Conservation (phyloP, 306 rosid species). For the Cucumis sativus region Cucumber_9930_V3 NC_026657.2:33299001-33299500, state of each 20-base stretch:
- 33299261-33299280: neutral
- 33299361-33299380: too few relatives aligned
- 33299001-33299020: neutral
- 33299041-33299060: neutral
- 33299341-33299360: too few relatives aligned
- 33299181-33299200: slow-evolving; percentile 44
- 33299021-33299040: neutral
- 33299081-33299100: slow-evolving; percentile 43
- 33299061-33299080: neutral
- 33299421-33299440: too few relatives aligned
- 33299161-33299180: slow-evolving; percentile 90
- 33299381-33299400: too few relatives aligned
- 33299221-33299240: neutral
- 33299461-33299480: too few relatives aligned
- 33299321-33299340: too few relatives aligned
- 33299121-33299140: slow-evolving; percentile 96
- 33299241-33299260: neutral
- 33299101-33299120: slow-evolving; percentile 92
- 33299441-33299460: too few relatives aligned
- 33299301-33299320: too few relatives aligned
- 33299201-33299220: neutral
- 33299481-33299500: too few relatives aligned
- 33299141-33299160: slow-evolving; percentile 88
- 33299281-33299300: too few relatives aligned
- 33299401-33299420: too few relatives aligned